phyloP scores from a whole-genome alignment of 352 stramenopile genomes.

The Phytopythium boreale region DNA sequence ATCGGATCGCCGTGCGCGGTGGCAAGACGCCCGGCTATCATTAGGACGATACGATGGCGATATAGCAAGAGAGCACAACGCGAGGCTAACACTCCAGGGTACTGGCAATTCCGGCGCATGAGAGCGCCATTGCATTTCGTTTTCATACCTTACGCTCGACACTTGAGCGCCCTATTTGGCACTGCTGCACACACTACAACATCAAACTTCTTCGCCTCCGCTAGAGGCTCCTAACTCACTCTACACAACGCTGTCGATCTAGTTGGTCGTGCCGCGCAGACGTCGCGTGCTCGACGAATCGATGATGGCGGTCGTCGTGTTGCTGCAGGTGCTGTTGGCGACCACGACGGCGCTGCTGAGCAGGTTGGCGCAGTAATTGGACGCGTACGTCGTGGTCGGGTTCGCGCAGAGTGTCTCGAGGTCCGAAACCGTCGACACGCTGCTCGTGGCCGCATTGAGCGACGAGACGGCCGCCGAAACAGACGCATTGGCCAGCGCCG shows the following conservation, averaged over 20 bases:
- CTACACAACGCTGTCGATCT: not conserved
- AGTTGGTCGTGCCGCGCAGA: not conserved
- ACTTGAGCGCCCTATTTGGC: not conserved
- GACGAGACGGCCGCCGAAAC: constrained; percentile 27
- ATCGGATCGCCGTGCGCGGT: no score
- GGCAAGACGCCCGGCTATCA: not conserved
- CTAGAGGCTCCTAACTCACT: not conserved
- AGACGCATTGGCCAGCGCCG: constrained; percentile 12
- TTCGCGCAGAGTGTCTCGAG: constrained; percentile 23
- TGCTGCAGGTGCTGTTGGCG: constrained; percentile 4
- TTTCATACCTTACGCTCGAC: not conserved
- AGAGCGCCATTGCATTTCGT: not conserved
- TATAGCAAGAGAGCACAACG: not conserved
- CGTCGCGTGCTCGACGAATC: constrained; percentile 4
- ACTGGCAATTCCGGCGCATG: not conserved
- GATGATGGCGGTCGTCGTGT: constrained; percentile 4
- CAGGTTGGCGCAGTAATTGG: constrained; percentile 29
- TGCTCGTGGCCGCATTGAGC: constrained; percentile 32
- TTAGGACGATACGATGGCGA: no score
- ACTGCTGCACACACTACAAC: not conserved
- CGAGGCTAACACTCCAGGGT: not conserved
- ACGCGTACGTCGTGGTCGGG: constrained; percentile 27
- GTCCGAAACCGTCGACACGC: constrained; percentile 30
- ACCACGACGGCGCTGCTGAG: constrained; percentile 6
- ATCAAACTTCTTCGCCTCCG: not conserved